Conservation (phyloP, 169 alveolate species). For the Babesia bovis region DNA sequence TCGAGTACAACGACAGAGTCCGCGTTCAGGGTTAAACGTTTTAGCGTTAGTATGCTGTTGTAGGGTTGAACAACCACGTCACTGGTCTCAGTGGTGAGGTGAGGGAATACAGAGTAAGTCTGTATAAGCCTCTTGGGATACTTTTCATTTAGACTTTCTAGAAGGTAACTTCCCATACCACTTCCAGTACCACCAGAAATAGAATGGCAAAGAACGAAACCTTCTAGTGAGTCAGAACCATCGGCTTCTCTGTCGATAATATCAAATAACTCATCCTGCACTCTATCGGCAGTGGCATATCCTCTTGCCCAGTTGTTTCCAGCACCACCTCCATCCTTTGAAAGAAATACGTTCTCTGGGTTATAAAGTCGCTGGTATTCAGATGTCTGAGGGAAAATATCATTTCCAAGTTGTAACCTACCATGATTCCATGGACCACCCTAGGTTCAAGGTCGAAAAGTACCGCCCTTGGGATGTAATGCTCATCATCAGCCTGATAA, state of each 20-base stretch:
- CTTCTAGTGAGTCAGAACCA: constrained; percentile 97
- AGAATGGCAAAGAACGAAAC: constrained; percentile 96
- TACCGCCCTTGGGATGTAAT: constrained; percentile 92
- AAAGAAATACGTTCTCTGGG: constrained; percentile 95
- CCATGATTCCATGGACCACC: constrained; percentile 83
- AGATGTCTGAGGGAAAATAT: constrained; percentile 64
- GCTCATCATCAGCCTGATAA: constrained; percentile 92
- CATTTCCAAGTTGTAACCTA: not conserved
- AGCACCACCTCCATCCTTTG: constrained; percentile 99
- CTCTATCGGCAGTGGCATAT: constrained; percentile 90
- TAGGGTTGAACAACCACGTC: constrained; percentile 99
- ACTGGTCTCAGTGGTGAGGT: constrained; percentile 87
- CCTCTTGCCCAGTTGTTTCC: constrained; percentile 99
- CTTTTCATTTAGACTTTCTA: constrained; percentile 94
- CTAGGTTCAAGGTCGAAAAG: constrained; percentile 98
- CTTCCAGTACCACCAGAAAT: constrained; percentile 99
- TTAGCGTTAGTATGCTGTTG: constrained; percentile 92
- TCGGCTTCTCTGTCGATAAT: constrained; percentile 99
- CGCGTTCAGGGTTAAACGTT: constrained; percentile 86
- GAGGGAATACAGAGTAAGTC: constrained; percentile 91
- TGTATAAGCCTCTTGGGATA: constrained; percentile 89
- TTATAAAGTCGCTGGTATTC: constrained; percentile 91
- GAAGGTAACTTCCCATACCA: constrained; percentile 97
- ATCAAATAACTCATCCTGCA: constrained; percentile 95
- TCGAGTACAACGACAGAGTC: constrained; percentile 98